phyloP scores from a whole-genome alignment of 805 yeast species.

The Zygoascus flipseniorum region DNA sequence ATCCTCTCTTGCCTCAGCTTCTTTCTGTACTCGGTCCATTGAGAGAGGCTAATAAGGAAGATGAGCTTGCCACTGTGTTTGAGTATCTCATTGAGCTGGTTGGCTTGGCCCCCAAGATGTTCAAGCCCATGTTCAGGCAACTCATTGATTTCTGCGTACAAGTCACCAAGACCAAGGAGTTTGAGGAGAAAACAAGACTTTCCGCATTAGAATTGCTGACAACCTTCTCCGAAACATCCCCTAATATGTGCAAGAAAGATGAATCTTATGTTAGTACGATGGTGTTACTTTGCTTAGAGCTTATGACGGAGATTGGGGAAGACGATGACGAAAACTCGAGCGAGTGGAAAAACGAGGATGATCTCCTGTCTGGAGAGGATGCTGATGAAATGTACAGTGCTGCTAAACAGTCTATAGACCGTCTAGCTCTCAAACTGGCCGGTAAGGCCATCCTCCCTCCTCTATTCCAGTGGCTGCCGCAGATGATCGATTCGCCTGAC shows the following conservation, averaged over 20 bases:
- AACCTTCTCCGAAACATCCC: slow-evolving; percentile 87
- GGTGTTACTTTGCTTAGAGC: slow-evolving; percentile 62
- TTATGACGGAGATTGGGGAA: slow-evolving; percentile 88
- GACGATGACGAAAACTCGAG: slow-evolving; percentile 81
- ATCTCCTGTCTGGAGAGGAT: slow-evolving; percentile 67
- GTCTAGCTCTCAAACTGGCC: slow-evolving; percentile 74
- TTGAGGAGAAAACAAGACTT: slow-evolving; percentile 71
- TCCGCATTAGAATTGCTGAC: slow-evolving; percentile 84
- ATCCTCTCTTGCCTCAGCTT: slow-evolving; percentile 73
- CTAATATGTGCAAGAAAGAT: slow-evolving; percentile 86
- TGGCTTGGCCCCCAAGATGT: slow-evolving; percentile 89
- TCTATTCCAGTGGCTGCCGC: slow-evolving; percentile 76
- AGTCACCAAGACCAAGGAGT: slow-evolving; percentile 70
- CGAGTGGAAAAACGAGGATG: slow-evolving; percentile 81
- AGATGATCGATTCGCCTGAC: slow-evolving; percentile 61
- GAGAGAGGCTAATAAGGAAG: slow-evolving; percentile 67
- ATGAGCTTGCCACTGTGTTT: slow-evolving; percentile 77
- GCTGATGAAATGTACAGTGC: slow-evolving; percentile 82
- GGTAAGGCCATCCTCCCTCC: slow-evolving; percentile 82
- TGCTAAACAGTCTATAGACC: slow-evolving; percentile 90
- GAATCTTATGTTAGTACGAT: slow-evolving; percentile 61
- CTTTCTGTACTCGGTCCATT: slow-evolving; percentile 83
- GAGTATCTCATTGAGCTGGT: slow-evolving; percentile 86
- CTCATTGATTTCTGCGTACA: slow-evolving; percentile 78
- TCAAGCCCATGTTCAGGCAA: slow-evolving; percentile 83